Percentiles rank a stretch among this genome's conserved stretches.
Conservation (phyloP, 2,329 filamentous ascomycete genomes). For the Lizonia empirigonia region DNA sequence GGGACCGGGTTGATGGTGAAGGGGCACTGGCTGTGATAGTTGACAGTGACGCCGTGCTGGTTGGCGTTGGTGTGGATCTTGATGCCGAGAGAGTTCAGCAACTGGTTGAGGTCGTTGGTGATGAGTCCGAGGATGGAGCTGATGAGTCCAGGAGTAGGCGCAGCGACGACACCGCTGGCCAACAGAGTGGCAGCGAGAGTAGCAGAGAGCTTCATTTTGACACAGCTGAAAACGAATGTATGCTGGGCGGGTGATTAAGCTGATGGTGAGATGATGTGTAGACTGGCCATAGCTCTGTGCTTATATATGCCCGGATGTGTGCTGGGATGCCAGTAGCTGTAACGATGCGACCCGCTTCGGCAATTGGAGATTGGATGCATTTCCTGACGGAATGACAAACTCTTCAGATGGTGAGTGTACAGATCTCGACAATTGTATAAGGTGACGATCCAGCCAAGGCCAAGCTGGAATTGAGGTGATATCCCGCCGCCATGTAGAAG, state of each 20-base stretch:
- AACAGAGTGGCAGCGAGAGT: conserved; percentile 3
- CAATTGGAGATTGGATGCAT: not conserved
- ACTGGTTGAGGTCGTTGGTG: conserved; percentile 7
- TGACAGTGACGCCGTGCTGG: not conserved
- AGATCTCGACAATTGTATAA: not conserved
- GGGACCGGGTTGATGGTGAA: conserved; percentile 1
- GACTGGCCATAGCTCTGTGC: not conserved
- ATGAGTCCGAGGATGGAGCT: conserved; percentile 9
- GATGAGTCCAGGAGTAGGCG: conserved; percentile 10
- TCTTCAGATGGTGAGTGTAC: not conserved
- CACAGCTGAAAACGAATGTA: not conserved
- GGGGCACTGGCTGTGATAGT: conserved; percentile 8
- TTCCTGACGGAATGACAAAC: not conserved
- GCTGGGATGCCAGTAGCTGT: not conserved
- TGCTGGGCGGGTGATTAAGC: not conserved
- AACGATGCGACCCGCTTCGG: not conserved
- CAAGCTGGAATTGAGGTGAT: not conserved
- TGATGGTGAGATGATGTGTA: not conserved
- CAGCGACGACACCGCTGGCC: conserved; percentile 4
- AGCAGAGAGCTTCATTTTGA: conserved; percentile 3
- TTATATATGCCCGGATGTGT: not conserved
- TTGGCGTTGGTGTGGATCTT: not conserved
- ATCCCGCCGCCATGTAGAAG: not conserved
- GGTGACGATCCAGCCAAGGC: not conserved
- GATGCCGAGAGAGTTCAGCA: conserved; percentile 11